Evolutionary conservation across 2,329 filamentous ascomycete species (phyloP).

Genomic region (Phialophora macrospora): DNA sequence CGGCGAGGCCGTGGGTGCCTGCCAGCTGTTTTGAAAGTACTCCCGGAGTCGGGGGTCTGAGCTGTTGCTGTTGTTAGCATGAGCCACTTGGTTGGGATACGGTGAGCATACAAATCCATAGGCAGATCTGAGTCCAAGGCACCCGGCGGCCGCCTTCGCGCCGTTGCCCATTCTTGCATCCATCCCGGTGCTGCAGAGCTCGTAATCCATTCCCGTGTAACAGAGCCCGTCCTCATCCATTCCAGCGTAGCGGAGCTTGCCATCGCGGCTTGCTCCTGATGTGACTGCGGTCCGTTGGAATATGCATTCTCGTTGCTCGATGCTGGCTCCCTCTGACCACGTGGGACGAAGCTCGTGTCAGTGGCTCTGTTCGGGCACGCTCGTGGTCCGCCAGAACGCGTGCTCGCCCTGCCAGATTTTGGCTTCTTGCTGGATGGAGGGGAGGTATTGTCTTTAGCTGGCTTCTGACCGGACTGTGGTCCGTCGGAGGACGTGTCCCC

Average conservation of each 20-base stretch:
- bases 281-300: neutral
- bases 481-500: too few relatives aligned
- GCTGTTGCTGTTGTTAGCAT: neutral
- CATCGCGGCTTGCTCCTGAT: neutral
- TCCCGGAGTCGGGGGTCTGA: neutral
- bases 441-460: neutral
- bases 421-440: neutral
- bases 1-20: neutral
- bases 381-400: neutral
- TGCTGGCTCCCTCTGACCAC: neutral
- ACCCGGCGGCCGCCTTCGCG: too few relatives aligned
- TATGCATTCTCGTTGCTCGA: neutral
- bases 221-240: neutral
- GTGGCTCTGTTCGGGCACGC: neutral
- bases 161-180: neutral
- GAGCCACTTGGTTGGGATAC: neutral
- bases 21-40: neutral
- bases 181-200: neutral
- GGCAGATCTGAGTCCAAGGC: neutral
- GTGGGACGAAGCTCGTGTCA: neutral
- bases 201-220: neutral
- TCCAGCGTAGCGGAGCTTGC: neutral
- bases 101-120: neutral
- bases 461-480: neutral
- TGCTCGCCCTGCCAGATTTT: neutral